Conservation (phyloP, 192 early-diverging fungal genomes). For the Coemansia sp. region DNA sequence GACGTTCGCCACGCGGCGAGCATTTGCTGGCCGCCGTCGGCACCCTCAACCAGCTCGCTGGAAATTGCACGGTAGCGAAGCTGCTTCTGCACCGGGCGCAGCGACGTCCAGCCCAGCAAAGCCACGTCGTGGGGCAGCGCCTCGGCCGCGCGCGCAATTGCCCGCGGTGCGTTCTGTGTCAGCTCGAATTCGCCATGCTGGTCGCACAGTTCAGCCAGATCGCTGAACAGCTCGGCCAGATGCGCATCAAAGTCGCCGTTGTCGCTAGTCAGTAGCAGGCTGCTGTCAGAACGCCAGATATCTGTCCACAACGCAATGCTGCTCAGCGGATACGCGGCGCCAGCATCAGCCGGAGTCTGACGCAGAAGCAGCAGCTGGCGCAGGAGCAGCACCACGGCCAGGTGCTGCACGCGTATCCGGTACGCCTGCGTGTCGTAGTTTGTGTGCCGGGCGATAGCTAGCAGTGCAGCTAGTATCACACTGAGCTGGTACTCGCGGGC, state of each 20-base stretch:
- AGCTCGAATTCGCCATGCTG: constrained; percentile 1
- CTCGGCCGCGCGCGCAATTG: neutral
- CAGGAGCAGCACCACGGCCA: constrained; percentile 26
- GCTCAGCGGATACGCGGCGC: constrained; percentile 16
- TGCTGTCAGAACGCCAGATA: constrained; percentile 30
- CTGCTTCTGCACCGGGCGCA: constrained; percentile 14
- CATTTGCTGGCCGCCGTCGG: no score
- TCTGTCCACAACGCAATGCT: constrained; percentile 40
- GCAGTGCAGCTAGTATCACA: constrained; percentile 25
- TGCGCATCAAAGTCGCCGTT: neutral
- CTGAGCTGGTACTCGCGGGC: constrained; percentile 39
- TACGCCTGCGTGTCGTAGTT: neutral
- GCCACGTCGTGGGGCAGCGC: constrained; percentile 38
- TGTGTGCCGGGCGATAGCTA: neutral
- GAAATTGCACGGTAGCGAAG: constrained; percentile 15
- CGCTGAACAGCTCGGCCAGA: constrained; percentile 8
- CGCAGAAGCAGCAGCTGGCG: constrained; percentile 18
- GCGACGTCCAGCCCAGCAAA: constrained; percentile 36
- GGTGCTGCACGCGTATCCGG: constrained; percentile 15
- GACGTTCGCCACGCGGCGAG: no score
- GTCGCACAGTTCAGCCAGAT: constrained; percentile 6
- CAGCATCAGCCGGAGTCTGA: constrained; percentile 12
- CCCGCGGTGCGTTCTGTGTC: neutral
- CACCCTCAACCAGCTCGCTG: neutral
- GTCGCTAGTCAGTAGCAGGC: no score